These are phyloP conservation scores for Juglanconis sp. DNA, from an alignment of 2,329 filamentous ascomycete species.

Conservation along the genomic window DNA sequence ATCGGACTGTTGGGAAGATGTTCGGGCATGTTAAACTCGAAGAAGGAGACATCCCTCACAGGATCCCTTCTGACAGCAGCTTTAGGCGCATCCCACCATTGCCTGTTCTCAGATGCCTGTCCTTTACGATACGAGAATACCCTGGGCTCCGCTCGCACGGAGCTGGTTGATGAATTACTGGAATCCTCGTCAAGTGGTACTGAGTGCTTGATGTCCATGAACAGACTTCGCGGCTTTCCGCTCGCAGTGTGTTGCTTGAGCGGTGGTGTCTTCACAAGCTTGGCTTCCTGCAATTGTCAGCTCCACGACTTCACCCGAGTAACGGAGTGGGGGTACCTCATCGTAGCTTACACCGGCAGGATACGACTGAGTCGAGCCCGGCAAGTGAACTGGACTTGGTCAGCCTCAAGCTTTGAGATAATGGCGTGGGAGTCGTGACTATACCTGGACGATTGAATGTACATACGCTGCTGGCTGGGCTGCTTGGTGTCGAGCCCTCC, in stretches of 20 bases:
- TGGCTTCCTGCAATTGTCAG: slow-evolving; percentile 4
- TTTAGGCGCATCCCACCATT: slow-evolving; percentile 31
- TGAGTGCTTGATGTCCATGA: slow-evolving; percentile 2
- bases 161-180: slow-evolving; percentile 1
- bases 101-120: slow-evolving; percentile 16
- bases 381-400: neutral
- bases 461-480: neutral
- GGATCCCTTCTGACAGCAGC: slow-evolving; percentile 22
- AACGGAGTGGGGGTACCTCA: neutral
- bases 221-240: slow-evolving; percentile 5
- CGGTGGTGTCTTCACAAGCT: neutral
- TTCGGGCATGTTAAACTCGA: slow-evolving; percentile 49
- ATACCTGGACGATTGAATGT: slow-evolving; percentile 6
- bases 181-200: neutral
- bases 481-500: neutral
- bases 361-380: slow-evolving; percentile 7
- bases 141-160: neutral
- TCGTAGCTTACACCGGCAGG: slow-evolving; percentile 10
- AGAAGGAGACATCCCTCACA: slow-evolving; percentile 24
- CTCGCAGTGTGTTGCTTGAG: neutral
- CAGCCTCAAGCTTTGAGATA: neutral
- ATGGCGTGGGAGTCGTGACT: neutral
- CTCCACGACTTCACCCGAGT: neutral
- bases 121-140: neutral
- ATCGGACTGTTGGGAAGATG: slow-evolving; percentile 50